Percentiles rank a stretch among this genome's conserved stretches.
Conservation (phyloP, 2,329 filamentous ascomycete genomes). For the Colletotrichum sp. region DNA sequence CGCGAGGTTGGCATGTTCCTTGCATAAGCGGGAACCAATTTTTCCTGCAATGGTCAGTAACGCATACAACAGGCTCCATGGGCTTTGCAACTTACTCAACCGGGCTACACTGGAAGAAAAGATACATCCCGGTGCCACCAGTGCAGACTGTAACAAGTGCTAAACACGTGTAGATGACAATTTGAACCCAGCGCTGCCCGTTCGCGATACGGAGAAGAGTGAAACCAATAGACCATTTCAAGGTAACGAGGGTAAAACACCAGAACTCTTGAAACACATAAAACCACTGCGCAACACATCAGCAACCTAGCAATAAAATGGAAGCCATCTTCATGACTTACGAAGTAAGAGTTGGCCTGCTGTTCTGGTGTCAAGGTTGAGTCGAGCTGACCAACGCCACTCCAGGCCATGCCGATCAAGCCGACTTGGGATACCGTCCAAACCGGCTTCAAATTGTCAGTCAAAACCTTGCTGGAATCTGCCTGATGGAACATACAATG, state of each 20-base stretch:
- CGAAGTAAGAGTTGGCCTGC: neutral
- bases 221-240: slow-evolving; percentile 17
- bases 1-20: neutral
- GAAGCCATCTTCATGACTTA: neutral
- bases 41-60: neutral
- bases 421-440: slow-evolving; percentile 6
- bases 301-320: neutral
- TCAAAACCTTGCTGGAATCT: neutral
- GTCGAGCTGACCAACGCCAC: slow-evolving; percentile 13
- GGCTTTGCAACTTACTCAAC: slow-evolving; percentile 3
- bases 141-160: slow-evolving; percentile 10
- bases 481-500: neutral
- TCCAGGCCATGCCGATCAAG: slow-evolving; percentile 15
- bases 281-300: neutral
- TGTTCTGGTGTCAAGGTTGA: neutral
- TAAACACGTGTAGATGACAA: slow-evolving; percentile 10
- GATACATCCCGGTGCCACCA: slow-evolving; percentile 19
- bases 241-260: slow-evolving; percentile 11
- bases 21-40: neutral
- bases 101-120: slow-evolving; percentile 14
- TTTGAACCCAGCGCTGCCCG: slow-evolving; percentile 13
- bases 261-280: slow-evolving; percentile 18
- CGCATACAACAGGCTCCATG: neutral
- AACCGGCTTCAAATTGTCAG: slow-evolving; percentile 4
- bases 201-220: slow-evolving; percentile 13